Evolutionary conservation across 495 filamentous ascomycete genomes (phyloP).

Genomic region (Lepidopterella palustris): DNA sequence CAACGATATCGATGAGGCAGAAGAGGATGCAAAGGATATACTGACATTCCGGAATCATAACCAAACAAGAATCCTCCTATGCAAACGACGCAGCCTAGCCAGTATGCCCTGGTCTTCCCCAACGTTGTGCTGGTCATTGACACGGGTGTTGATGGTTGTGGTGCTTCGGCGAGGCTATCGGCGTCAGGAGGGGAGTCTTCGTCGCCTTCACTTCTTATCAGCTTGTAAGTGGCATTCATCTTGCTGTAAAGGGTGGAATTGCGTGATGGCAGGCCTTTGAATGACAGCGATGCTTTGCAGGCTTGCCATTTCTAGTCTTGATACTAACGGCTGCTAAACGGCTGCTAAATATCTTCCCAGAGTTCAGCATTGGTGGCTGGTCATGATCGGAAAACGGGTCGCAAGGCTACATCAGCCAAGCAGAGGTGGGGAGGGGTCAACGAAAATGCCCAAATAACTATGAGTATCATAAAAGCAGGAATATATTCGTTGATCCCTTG

Average conservation of each 20-base stretch:
- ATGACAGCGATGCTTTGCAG: too few species aligned
- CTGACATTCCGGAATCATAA: slow-evolving; percentile 26
- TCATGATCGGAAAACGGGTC: neutral
- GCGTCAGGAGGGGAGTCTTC: neutral
- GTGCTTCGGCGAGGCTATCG: neutral
- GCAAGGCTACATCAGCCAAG: neutral
- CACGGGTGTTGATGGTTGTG: neutral
- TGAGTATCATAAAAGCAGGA: neutral
- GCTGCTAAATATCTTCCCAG: too few species aligned
- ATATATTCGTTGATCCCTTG: neutral
- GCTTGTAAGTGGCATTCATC: too few species aligned
- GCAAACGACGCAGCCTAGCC: slow-evolving; percentile 45
- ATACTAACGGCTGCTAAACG: too few species aligned
- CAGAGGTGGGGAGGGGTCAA: neutral
- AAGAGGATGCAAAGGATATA: too few species aligned
- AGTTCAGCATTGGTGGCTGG: neutral
- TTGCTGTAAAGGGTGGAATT: neutral
- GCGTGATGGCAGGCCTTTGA: neutral
- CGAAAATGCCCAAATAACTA: neutral
- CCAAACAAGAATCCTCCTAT: slow-evolving; percentile 41
- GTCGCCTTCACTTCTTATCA: too few species aligned
- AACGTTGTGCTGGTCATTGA: slow-evolving; percentile 8
- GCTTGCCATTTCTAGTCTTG: neutral
- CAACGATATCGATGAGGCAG: neutral
- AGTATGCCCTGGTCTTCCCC: slow-evolving; percentile 47